Base-by-base conservation (phyloP, 2,329 filamentous ascomycete genomes). In the Trichoderma semiorbis region DNA sequence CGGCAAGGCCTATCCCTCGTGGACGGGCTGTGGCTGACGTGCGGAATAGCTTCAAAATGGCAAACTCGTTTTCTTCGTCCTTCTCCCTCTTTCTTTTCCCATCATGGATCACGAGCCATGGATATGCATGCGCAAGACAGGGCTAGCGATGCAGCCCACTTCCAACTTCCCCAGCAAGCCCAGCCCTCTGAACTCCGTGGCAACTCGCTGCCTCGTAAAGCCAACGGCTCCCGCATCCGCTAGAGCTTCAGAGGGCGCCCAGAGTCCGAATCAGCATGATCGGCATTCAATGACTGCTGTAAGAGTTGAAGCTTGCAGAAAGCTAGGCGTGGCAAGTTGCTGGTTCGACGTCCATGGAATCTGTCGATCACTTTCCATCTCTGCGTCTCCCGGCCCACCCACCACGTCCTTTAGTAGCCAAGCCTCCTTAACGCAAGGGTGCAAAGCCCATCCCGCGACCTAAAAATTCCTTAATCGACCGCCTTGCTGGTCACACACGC, bases 371-470 rank as follows among this genome's bases (percentile, higher is more conserved):
- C 60, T 64, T 64, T 47, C 69, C 53, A 60, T 71, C 53, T 71
- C 30, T 60, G 26, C 26, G 34, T 28, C 58, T 62, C 34, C 67
- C 55, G 69, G 69, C 64, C 70, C 63, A 62, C 70, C 64, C 57
- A 62, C 70, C 57, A 58, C 26, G 36, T 64, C 60, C 50, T 32
- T 64, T 63, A 55, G 60, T n/a, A 57, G 70, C 64, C 70, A 71
- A 71, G 55, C 60, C 70, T 66, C 57, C 63, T 34, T 57, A 55
- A 70, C 67, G 67, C 69, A 53, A 69, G 71, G 71, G 66, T 64
- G 28, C 8, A 36, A 72, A 70, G 71, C 71, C 67, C 71, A 55
- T 72, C 67, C 71, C 71, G 71, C 65, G 70, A 70, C 65, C 65
- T 64, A 69, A 69, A 62, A 70, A 58, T 72, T 64, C 47, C 43